Evolutionary conservation across 805 yeast species (phyloP), one percentile per base, ranked within the genome.

Genomic region (Candida quercuum): DNA sequence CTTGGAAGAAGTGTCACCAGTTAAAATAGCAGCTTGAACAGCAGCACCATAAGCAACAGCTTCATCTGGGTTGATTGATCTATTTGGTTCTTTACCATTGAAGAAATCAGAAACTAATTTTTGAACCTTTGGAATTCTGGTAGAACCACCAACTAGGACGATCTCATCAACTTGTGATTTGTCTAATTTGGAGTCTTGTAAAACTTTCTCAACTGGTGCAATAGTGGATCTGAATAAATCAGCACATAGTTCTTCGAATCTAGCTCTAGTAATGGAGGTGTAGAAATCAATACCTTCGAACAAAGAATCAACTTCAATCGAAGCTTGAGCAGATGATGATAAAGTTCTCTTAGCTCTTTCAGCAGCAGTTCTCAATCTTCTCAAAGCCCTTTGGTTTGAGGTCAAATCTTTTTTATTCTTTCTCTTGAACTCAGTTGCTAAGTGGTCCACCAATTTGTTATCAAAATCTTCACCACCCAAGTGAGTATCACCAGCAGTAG

Each of bases 21-120:
- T 80, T 65, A 89, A 79, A 63, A 89, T 88, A 56, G 96, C 97
- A 56, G 96, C 97, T 76, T 88, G 97, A 56, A 88, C 97, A 52
- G 97, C 97, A 53, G 97, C 97, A 83, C 97, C 97, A 75, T 88
- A 88, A 61, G 97, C 97, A 69, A 88, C 97, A 64, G 97, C 97
- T 76, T 88, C 97, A 77, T 89, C 97, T 58, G 97, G 98, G 83
- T 89, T 89, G 70, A 89, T 89, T 42, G 96, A 87, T 77, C 82
- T 87, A 79, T 87, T 86, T 71, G 96, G 96, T 73, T 89, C 96
- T 76, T 89, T 91, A 68, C 97, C 97, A 71, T 89, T 87, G 82
- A 91, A 89, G 85, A 76, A 91, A 71, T 91, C 98, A 56, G 96
- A 85, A 41, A 89, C 96, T 59, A 89, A 79, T 70, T 89, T 89